Conservation (phyloP, 768 basidiomycete species). For the Candolleomyces eurysporus region DNA sequence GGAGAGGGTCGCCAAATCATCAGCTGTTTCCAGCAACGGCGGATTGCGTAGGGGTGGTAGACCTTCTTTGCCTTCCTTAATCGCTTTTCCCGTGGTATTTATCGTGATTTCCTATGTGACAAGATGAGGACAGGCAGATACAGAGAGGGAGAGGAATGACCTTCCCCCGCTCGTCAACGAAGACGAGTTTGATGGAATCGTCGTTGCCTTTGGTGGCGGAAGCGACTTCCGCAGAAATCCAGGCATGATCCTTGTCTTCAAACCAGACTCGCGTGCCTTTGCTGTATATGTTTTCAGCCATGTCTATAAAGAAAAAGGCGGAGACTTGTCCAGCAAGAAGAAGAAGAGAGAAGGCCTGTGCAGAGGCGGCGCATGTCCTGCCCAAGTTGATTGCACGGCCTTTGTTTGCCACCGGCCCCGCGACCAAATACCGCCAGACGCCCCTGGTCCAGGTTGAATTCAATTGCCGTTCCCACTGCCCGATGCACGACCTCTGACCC, state of each 20-base stretch:
- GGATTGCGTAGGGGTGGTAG: slow-evolving; percentile 96
- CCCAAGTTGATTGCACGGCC: slow-evolving; percentile 11
- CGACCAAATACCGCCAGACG: not conserved
- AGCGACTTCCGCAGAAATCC: slow-evolving; percentile 87
- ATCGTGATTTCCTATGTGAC: slow-evolving; percentile 67
- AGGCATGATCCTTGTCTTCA: slow-evolving; percentile 90
- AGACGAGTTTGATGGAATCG: slow-evolving; percentile 79
- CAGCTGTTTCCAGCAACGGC: slow-evolving; percentile 92
- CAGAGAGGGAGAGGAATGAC: slow-evolving; percentile 37
- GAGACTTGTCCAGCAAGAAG: slow-evolving; percentile 28
- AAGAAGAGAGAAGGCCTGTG: slow-evolving; percentile 17
- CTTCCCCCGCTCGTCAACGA: slow-evolving; percentile 91
- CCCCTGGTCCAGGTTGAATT: too few relatives aligned
- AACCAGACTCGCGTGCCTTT: slow-evolving; percentile 92
- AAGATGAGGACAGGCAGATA: slow-evolving; percentile 9
- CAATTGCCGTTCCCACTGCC: not conserved
- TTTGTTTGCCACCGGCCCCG: slow-evolving; percentile 10
- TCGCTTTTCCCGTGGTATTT: slow-evolving; percentile 75
- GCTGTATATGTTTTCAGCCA: slow-evolving; percentile 92
- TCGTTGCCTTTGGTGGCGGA: slow-evolving; percentile 60
- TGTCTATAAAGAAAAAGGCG: slow-evolving; percentile 31
- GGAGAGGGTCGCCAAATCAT: slow-evolving; percentile 96
- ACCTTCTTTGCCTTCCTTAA: slow-evolving; percentile 74
- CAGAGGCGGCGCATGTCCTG: slow-evolving; percentile 9
- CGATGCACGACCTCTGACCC: not conserved